Base-by-base conservation (phyloP, 1,284 basidiomycete genomes). In the Ceratobasidium papillatum region DNA sequence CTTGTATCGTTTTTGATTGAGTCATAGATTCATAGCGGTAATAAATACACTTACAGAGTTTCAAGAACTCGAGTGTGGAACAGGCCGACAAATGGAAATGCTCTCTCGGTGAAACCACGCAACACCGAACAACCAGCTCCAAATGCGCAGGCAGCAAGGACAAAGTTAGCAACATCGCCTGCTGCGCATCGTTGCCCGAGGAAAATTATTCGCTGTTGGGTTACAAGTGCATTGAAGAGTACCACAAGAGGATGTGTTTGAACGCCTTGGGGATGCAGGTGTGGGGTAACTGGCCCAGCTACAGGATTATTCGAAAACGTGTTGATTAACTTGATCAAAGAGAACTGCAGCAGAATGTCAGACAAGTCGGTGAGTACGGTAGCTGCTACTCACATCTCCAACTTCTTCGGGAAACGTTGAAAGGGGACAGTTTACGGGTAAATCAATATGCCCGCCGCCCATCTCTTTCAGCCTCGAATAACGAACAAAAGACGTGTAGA, bases 151-250 rank as follows among this genome's bases (percentile, higher is more conserved):
- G 96, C 95, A 2, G 96, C 93, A 8, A 99, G 86, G 1, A 99
- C 97, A 81, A 94, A 94, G 77, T 89, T 90, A 30, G 95, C 94
- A 9, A 98, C 95, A 79, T 92, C 89, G 30, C 93, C 91, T 0
- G 95, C 94, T 9, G 96, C 92, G 77, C 91, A 87, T 77, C 90
- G 91, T 80, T 96, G 91, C 0, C 96, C 96, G 52, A 98, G 85
- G 83, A 99, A 98, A 77, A 99, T 91, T 78, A 99, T 92, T 17
- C 96, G 91, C 80, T 99, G 98, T 75, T 94, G 91, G 0, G 96
- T 96, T 30, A 98, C 86, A 75, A 99, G 88, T 0, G 96, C 96
- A 81, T 99, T 99, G 85, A 98, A 95, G 12, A 99, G 88, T 54
- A 99, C 87, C 75, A 97, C 95, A 79, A 99, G 90, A 0, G 96